Evolutionary conservation across 257 asterid species (phyloP).

Genomic region (Paraleonurus japonicus): DNA sequence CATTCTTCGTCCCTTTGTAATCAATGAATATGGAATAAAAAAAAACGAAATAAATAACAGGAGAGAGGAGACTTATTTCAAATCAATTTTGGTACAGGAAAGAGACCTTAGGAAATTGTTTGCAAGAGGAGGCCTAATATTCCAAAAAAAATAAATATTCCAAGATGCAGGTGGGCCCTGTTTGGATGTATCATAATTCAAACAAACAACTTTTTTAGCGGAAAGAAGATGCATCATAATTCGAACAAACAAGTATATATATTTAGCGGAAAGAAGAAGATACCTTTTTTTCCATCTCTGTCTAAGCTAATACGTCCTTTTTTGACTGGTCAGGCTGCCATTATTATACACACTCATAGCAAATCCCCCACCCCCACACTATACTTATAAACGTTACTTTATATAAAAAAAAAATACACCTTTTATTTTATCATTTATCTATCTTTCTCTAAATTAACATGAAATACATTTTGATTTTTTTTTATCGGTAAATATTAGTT

Average conservation of each 20-base stretch:
- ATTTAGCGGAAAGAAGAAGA: slow-evolving; percentile 29
- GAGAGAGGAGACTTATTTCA: background rate
- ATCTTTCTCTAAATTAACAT: no score
- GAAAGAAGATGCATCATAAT: background rate
- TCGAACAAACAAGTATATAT: background rate
- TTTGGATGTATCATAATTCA: background rate
- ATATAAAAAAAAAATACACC: no score
- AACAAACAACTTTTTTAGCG: slow-evolving; percentile 15
- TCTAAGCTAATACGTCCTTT: background rate
- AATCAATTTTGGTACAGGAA: slow-evolving; percentile 12
- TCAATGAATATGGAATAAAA: no score
- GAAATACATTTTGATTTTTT: no score
- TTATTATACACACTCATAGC: background rate
- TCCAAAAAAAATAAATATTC: no score
- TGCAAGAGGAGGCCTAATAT: background rate
- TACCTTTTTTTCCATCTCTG: slow-evolving; percentile 30
- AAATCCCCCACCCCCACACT: background rate
- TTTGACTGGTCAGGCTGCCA: slow-evolving; percentile 30
- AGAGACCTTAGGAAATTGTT: background rate
- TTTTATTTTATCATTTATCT: no score
- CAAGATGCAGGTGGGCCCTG: slow-evolving; percentile 20
- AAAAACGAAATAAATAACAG: background rate
- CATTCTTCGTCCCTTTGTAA: no score
- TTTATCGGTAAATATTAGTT: no score
- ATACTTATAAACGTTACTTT: no score